A percentile compares a stretch with the other conserved stretches of the same genome.
phyloP scores from a whole-genome alignment of 306 rosid species.

The Rosa persica region DNA sequence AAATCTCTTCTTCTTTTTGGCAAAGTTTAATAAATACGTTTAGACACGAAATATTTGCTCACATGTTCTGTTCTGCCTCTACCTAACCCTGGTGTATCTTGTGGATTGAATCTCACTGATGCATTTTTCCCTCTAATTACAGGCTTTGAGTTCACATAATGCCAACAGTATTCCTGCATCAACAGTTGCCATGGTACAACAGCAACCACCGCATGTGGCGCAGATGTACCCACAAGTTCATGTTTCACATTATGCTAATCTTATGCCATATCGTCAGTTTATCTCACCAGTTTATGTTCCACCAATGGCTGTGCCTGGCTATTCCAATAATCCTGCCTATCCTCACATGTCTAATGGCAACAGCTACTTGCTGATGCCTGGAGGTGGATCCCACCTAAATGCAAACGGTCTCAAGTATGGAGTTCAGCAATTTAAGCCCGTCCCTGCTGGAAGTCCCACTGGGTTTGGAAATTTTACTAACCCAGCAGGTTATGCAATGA shows the following conservation, averaged over 20 bases:
- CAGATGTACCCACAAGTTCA: conserved; percentile 99
- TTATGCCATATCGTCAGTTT: conserved; percentile 90
- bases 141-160: conserved; percentile 64
- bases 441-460: conserved; percentile 78
- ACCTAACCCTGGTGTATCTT: not conserved
- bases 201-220: conserved; percentile 70
- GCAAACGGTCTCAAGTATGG: conserved; percentile 88
- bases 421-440: conserved; percentile 89
- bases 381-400: conserved; percentile 85
- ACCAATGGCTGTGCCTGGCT: conserved; percentile 96
- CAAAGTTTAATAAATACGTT: not conserved
- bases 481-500: conserved; percentile 83
- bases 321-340: conserved; percentile 79
- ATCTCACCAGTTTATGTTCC: conserved; percentile 92
- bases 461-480: conserved; percentile 83
- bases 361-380: conserved; percentile 92
- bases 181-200: conserved; percentile 77
- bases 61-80: not conserved
- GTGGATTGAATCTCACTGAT: conserved; percentile 9
- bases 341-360: conserved; percentile 87
- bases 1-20: not conserved
- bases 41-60: not conserved
- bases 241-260: conserved; percentile 80
- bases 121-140: conserved; percentile 18
- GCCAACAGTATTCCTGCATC: conserved; percentile 61